Conservation (phyloP, 805 yeast genomes). For the Yarrowia porcina region DNA sequence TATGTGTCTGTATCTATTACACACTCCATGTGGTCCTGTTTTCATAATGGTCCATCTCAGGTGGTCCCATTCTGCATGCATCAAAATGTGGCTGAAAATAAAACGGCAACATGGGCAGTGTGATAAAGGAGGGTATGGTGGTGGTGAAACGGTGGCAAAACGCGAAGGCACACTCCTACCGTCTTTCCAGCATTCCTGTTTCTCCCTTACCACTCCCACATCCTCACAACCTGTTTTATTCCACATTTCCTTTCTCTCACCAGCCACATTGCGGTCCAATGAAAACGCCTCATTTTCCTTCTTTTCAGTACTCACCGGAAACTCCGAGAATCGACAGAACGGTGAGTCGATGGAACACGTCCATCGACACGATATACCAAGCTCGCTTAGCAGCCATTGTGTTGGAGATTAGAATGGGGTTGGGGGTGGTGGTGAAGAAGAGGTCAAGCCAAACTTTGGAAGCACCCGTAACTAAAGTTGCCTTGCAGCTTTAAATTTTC, state of each 20-base stretch:
- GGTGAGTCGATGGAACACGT: conserved; percentile 26
- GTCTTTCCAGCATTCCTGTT: too few species aligned
- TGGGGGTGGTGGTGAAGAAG: conserved; percentile 5
- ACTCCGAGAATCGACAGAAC: conserved; percentile 22
- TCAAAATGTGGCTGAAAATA: conserved; percentile 2
- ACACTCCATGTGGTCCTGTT: too few species aligned
- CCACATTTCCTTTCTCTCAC: too few species aligned
- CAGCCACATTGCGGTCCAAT: conserved; percentile 3
- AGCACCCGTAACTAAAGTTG: neutral
- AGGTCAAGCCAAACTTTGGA: conserved; percentile 1
- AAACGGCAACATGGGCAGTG: neutral
- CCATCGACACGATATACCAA: conserved; percentile 26
- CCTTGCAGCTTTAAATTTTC: neutral
- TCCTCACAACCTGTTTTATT: neutral
- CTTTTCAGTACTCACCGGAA: conserved; percentile 6
- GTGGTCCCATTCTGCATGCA: neutral
- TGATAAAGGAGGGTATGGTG: neutral
- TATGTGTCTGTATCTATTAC: too few species aligned
- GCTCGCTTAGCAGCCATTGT: conserved; percentile 24
- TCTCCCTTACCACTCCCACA: neutral
- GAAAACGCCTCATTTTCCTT: neutral
- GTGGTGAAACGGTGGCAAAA: neutral
- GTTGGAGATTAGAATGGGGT: neutral
- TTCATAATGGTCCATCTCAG: too few species aligned
- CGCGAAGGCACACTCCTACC: too few species aligned